Conservation (phyloP, 495 filamentous ascomycete genomes). For the Bombardia bombarda region DNA sequence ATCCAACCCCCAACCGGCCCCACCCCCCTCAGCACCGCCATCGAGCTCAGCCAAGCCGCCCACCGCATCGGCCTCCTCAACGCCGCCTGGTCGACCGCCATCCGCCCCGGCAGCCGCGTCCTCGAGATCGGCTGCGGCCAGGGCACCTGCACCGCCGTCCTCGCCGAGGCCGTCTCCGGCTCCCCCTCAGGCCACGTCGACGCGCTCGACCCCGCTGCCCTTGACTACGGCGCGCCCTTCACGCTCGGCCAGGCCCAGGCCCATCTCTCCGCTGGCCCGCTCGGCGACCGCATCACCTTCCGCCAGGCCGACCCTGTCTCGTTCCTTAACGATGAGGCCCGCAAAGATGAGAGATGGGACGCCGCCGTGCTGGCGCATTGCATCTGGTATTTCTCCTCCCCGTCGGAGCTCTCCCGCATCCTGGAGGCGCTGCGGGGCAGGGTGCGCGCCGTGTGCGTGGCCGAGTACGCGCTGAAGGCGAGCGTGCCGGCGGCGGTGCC, state of each 20-base stretch:
- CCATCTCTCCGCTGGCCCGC: conserved; percentile 23
- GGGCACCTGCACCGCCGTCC: conserved; percentile 39
- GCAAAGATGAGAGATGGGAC: conserved; percentile 26
- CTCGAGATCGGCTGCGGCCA: conserved; percentile 51
- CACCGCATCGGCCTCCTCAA: conserved; percentile 37
- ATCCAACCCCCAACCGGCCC: conserved; percentile 17
- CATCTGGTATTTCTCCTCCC: conserved; percentile 42
- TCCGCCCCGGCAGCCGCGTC: conserved; percentile 29
- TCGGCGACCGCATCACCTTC: conserved; percentile 36
- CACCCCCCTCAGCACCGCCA: conserved; percentile 16
- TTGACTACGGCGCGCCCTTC: conserved; percentile 39
- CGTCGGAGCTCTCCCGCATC: conserved; percentile 18
- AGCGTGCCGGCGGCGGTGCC: conserved; percentile 18
- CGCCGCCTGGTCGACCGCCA: conserved; percentile 20
- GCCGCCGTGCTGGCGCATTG: conserved; percentile 39
- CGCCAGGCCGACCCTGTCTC: conserved; percentile 24
- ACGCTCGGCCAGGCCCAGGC: conserved; percentile 21
- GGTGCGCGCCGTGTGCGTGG: conserved; percentile 25
- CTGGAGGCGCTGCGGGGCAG: conserved; percentile 26
- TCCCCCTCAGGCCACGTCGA: conserved; percentile 33
- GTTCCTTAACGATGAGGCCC: conserved; percentile 11
- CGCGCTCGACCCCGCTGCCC: conserved; percentile 41
- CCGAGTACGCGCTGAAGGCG: conserved; percentile 30
- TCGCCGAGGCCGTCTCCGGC: conserved; percentile 38
- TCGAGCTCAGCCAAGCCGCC: conserved; percentile 33